Conservation (phyloP, 495 filamentous ascomycete genomes). For the Aspergillus nanangensis region DNA sequence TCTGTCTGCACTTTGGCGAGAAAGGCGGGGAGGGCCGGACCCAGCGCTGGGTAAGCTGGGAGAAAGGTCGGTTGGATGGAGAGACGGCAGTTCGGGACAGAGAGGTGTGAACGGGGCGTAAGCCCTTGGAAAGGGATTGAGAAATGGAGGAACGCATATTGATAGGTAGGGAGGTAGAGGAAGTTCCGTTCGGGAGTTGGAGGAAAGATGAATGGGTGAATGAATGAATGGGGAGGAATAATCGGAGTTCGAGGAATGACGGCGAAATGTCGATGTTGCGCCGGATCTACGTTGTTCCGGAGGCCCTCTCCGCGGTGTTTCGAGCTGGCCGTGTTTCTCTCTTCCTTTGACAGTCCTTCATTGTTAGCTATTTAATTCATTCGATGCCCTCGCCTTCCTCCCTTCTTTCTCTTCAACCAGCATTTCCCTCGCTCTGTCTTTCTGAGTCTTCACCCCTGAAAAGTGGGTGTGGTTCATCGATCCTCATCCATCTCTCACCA, state of each 20-base stretch:
- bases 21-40: slow-evolving; percentile 4
- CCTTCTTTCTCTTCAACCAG: no score
- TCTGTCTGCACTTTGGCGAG: not conserved
- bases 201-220: not conserved
- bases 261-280: slow-evolving; percentile 11
- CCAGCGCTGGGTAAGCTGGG: slow-evolving; percentile 8
- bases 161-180: slow-evolving; percentile 1
- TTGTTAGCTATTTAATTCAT: no score
- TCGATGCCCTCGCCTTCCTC: no score
- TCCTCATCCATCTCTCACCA: not conserved
- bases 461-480: no score
- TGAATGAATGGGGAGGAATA: not conserved
- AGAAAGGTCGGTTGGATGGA: slow-evolving; percentile 14
- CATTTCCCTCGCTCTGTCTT: no score
- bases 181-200: not conserved
- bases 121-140: slow-evolving; percentile 3
- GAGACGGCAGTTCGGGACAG: slow-evolving; percentile 12
- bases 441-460: not conserved
- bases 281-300: slow-evolving; percentile 23
- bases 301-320: slow-evolving; percentile 13
- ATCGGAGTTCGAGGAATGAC: not conserved
- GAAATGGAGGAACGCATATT: slow-evolving; percentile 10
- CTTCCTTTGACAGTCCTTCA: no score
- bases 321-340: not conserved
- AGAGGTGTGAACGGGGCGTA: slow-evolving; percentile 12